These are phyloP conservation scores for Penicillium herquei DNA, from an alignment of 495 filamentous ascomycete species.

Conservation along the genomic window DNA sequence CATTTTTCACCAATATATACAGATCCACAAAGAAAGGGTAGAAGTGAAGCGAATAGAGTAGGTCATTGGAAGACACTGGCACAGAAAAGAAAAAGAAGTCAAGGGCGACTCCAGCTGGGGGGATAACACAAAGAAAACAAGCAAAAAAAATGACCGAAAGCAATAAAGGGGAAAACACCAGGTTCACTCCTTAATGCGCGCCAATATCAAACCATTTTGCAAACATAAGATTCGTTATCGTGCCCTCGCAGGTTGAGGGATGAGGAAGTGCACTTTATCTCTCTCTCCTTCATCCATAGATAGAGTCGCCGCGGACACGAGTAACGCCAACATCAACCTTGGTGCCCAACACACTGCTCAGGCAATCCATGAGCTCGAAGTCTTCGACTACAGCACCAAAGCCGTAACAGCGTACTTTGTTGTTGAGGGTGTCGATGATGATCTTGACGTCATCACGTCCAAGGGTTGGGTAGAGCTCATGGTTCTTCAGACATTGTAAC, in stretches of 20 bases:
- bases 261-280: background rate
- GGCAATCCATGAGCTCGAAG: slow-evolving; percentile 84
- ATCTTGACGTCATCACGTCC: slow-evolving; percentile 66
- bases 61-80: background rate
- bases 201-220: background rate
- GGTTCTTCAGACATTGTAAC: slow-evolving; percentile 73
- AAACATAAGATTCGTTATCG: slow-evolving; percentile 11
- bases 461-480: slow-evolving; percentile 66
- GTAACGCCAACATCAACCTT: slow-evolving; percentile 51
- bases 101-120: background rate
- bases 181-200: background rate
- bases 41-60: background rate
- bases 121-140: slow-evolving; percentile 7
- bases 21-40: slow-evolving; percentile 6
- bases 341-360: slow-evolving; percentile 68
- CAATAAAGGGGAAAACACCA: background rate
- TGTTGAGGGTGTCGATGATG: slow-evolving; percentile 68
- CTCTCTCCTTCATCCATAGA: slow-evolving; percentile 33
- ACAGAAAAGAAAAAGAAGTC: slow-evolving; percentile 4
- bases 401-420: slow-evolving; percentile 91
- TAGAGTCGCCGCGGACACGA: slow-evolving; percentile 31
- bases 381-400: slow-evolving; percentile 71
- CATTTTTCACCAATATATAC: slow-evolving; percentile 18
- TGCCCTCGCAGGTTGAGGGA: background rate
- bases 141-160: background rate